These are phyloP conservation scores for Aspergillus sclerotialis DNA, from an alignment of 2,329 filamentous ascomycete species.

Conservation along the genomic window DNA sequence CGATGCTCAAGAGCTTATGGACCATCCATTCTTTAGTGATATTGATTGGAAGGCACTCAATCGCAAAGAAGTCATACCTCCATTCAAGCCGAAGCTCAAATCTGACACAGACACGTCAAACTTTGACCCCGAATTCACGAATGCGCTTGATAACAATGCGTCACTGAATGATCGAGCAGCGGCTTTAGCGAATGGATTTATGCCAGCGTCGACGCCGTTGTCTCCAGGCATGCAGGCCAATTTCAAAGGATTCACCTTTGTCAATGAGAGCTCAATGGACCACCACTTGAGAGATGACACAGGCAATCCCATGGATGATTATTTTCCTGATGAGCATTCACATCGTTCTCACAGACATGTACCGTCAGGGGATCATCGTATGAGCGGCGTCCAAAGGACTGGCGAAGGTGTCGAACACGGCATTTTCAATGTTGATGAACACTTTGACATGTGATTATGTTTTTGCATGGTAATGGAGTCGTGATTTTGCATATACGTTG, in stretches of 20 bases:
- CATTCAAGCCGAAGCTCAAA: slow-evolving; percentile 96
- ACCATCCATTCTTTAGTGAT: slow-evolving; percentile 88
- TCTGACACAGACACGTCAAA: slow-evolving; percentile 95
- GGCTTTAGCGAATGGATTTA: slow-evolving; percentile 70
- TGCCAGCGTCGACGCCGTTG: slow-evolving; percentile 82
- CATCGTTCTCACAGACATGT: slow-evolving; percentile 25
- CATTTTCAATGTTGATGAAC: slow-evolving; percentile 39
- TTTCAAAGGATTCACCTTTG: slow-evolving; percentile 97
- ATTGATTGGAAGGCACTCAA: slow-evolving; percentile 84
- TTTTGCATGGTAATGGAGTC: slow-evolving; percentile 33
- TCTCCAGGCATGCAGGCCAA: slow-evolving; percentile 96
- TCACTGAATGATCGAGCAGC: slow-evolving; percentile 89
- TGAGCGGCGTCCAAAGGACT: slow-evolving; percentile 38
- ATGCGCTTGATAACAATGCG: slow-evolving; percentile 76
- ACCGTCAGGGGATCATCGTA: slow-evolving; percentile 32
- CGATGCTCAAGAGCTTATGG: slow-evolving; percentile 90
- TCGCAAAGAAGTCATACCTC: slow-evolving; percentile 88
- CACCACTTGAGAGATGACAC: slow-evolving; percentile 38
- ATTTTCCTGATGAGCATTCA: slow-evolving; percentile 30
- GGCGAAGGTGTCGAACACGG: slow-evolving; percentile 31
- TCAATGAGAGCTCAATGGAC: slow-evolving; percentile 94
- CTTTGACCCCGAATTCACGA: slow-evolving; percentile 98
- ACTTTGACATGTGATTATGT: slow-evolving; percentile 40
- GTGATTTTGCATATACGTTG: slow-evolving; percentile 26
- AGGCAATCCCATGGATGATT: slow-evolving; percentile 37